Percentiles rank a stretch among this genome's conserved stretches.
These are phyloP conservation scores for Gaertneriomyces sp. DNA, from an alignment of 192 early-diverging fungal genomes.

Conservation along the genomic window DNA sequence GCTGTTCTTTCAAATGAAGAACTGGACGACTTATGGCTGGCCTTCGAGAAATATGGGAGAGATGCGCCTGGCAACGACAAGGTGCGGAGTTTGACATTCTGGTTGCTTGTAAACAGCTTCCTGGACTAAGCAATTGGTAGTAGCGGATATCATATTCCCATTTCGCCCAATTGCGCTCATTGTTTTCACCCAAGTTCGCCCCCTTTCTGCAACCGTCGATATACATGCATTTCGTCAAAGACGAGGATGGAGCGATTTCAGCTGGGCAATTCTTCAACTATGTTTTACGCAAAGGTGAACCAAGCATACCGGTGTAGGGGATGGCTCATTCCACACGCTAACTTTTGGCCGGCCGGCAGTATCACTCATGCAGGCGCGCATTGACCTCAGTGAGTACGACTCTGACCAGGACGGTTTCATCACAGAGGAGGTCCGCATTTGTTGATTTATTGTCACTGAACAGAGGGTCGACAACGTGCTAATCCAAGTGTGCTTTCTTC, in stretches of 20 bases:
- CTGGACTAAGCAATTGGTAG: too few relatives aligned
- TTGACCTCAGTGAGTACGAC: slow-evolving; percentile 45
- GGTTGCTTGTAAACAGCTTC: too few relatives aligned
- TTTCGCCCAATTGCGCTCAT: slow-evolving; percentile 16
- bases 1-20: slow-evolving; percentile 35
- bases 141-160: slow-evolving; percentile 34
- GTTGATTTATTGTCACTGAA: not conserved
- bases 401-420: slow-evolving; percentile 44
- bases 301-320: not conserved
- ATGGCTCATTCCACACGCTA: not conserved
- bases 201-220: slow-evolving; percentile 35
- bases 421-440: slow-evolving; percentile 36
- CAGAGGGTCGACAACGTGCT: not conserved
- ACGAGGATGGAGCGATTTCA: slow-evolving; percentile 31
- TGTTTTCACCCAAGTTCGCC: slow-evolving; percentile 34
- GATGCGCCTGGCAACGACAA: too few relatives aligned
- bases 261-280: slow-evolving; percentile 44
- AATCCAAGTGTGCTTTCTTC: not conserved
- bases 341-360: slow-evolving; percentile 20
- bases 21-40: slow-evolving; percentile 42
- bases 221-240: slow-evolving; percentile 37
- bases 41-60: too few relatives aligned
- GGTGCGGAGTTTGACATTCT: too few relatives aligned
- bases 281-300: slow-evolving; percentile 44
- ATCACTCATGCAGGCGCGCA: slow-evolving; percentile 43